These are phyloP conservation scores for Huntiella moniliformis DNA, from an alignment of 2,329 filamentous ascomycete species.

Conservation along the genomic window DNA sequence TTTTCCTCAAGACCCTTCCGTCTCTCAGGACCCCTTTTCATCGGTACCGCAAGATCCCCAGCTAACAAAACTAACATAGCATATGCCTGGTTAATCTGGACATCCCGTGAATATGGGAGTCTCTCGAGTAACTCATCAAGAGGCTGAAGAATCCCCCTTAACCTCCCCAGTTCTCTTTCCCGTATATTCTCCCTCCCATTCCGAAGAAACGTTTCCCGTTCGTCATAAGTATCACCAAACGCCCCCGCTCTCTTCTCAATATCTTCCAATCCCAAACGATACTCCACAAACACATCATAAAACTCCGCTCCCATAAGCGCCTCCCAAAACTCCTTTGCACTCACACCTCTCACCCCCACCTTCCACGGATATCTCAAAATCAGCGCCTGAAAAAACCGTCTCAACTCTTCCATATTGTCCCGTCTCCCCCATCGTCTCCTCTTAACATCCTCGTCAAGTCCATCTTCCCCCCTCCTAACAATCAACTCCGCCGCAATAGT, in stretches of 20 bases:
- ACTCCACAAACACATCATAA: conserved; percentile 49
- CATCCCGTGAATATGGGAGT: conserved; percentile 50
- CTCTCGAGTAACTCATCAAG: conserved; percentile 55
- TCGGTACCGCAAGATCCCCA: conserved; percentile 42
- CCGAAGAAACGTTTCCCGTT: too few species aligned
- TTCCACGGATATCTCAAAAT: conserved; percentile 61
- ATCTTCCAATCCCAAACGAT: conserved; percentile 20
- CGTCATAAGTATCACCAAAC: background rate
- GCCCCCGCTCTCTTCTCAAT: conserved; percentile 2
- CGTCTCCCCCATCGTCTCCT: conserved; percentile 24
- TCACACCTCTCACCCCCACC: conserved; percentile 22
- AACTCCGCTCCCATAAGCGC: conserved; percentile 68
- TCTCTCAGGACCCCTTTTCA: conserved; percentile 14
- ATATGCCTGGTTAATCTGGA: conserved; percentile 48
- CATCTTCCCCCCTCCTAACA: conserved; percentile 28
- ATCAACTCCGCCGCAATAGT: conserved; percentile 70
- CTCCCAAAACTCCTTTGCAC: conserved; percentile 58
- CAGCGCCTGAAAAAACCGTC: conserved; percentile 55
- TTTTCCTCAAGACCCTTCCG: conserved; percentile 10
- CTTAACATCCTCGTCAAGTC: background rate
- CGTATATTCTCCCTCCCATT: too few species aligned
- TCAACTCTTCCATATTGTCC: conserved; percentile 27
- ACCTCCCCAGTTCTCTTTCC: too few species aligned
- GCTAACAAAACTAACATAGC: conserved; percentile 61
- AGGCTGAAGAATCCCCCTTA: conserved; percentile 39